phyloP scores from a whole-genome alignment of 306 rosid species.

The Fragaria ananassa region DNA sequence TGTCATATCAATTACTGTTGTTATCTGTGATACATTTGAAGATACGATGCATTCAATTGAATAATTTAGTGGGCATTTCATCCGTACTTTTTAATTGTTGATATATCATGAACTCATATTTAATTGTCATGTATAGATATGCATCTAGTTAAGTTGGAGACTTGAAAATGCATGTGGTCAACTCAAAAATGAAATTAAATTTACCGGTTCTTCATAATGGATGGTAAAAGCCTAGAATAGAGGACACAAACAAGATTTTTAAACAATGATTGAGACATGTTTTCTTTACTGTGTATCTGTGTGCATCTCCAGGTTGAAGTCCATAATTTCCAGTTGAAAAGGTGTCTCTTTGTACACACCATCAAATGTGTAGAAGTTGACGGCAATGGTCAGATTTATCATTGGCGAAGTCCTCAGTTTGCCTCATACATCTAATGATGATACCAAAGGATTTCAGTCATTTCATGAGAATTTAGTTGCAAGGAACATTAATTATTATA shows the following conservation, averaged over 20 bases:
- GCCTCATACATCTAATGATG: not conserved
- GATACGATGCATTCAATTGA: not conserved
- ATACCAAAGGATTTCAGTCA: not conserved
- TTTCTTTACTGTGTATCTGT: not conserved
- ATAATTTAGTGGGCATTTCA: not conserved
- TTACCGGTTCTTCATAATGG: too few relatives aligned
- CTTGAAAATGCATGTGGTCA: not conserved
- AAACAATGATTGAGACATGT: not conserved
- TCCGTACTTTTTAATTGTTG: not conserved
- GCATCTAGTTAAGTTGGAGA: not conserved
- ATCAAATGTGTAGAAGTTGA: not conserved
- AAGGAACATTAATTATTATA: not conserved
- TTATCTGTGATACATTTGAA: not conserved
- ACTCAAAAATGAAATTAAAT: not conserved
- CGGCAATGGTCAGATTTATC: not conserved
- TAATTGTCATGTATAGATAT: not conserved
- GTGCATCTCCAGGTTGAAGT: constrained; percentile 8
- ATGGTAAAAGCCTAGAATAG: not conserved
- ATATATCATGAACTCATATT: not conserved
- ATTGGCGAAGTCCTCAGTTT: not conserved
- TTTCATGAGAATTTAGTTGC: not conserved
- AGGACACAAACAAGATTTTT: not conserved
- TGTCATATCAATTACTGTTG: not conserved
- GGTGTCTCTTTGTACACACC: not conserved
- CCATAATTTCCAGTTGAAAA: not conserved